These are phyloP conservation scores for Dryas octopetala DNA, from an alignment of 306 rosid genomes.

Conservation along the genomic window DNA sequence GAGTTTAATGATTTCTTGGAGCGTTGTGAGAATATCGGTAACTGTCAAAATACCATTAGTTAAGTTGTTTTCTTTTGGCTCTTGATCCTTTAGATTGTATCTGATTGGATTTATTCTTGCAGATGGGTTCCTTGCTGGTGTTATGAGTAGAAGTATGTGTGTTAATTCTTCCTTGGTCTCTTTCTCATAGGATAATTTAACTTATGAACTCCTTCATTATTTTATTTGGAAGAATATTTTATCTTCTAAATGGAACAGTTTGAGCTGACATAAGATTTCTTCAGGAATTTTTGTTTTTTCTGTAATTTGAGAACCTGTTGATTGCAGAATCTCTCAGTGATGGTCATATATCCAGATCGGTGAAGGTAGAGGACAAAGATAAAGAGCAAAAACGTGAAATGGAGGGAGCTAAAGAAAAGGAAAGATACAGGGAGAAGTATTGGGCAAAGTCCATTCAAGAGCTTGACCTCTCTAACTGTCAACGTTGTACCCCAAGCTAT, in stretches of 20 bases:
- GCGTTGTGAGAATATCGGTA: slow-evolving; percentile 91
- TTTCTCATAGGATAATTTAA: slow-evolving; percentile 3
- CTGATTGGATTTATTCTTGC: slow-evolving; percentile 52
- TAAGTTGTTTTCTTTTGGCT: slow-evolving; percentile 22
- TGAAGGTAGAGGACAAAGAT: slow-evolving; percentile 79
- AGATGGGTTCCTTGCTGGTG: slow-evolving; percentile 96
- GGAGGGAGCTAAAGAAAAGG: slow-evolving; percentile 83
- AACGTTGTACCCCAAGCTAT: slow-evolving; percentile 90
- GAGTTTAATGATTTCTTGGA: slow-evolving; percentile 87
- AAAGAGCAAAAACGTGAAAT: slow-evolving; percentile 69
- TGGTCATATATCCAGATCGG: slow-evolving; percentile 55
- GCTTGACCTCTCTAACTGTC: slow-evolving; percentile 87
- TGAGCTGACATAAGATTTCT: slow-evolving; percentile 1
- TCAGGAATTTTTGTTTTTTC: not conserved
- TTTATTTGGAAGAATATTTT: slow-evolving; percentile 20
- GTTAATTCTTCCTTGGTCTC: slow-evolving; percentile 14
- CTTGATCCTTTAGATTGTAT: slow-evolving; percentile 27
- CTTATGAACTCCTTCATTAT: not conserved
- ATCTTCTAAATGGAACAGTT: slow-evolving; percentile 15
- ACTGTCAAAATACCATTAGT: slow-evolving; percentile 17
- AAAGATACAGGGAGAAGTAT: slow-evolving; percentile 79
- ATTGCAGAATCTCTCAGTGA: slow-evolving; percentile 77
- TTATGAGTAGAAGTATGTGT: slow-evolving; percentile 84
- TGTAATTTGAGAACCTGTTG: slow-evolving; percentile 29
- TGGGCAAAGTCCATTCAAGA: slow-evolving; percentile 90